Percentiles rank a stretch among this genome's conserved stretches.
These are phyloP conservation scores for Persicaria tinctoria DNA, from an alignment of 148 eudicot genomes.

Conservation along the genomic window DNA sequence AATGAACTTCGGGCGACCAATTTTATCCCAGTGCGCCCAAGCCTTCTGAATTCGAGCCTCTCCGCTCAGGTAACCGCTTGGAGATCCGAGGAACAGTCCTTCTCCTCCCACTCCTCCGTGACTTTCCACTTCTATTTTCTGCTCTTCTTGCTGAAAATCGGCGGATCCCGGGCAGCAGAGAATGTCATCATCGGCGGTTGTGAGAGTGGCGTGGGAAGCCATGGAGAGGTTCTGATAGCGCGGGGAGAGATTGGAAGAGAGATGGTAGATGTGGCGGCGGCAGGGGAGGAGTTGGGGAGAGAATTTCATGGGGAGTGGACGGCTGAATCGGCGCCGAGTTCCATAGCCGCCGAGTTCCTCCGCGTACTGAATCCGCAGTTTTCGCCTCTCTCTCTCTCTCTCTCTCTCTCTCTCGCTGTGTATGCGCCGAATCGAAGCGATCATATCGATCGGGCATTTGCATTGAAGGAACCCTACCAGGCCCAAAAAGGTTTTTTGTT, in stretches of 20 bases:
- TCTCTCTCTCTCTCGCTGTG: too few relatives aligned
- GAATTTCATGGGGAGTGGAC: neutral
- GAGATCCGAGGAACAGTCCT: constrained; percentile 16
- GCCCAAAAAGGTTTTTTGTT: too few relatives aligned
- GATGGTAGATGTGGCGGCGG: neutral
- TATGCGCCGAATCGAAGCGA: neutral
- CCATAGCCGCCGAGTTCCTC: neutral
- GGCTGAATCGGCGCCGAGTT: neutral
- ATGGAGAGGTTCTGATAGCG: neutral
- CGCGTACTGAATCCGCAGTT: neutral
- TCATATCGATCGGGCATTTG: too few relatives aligned
- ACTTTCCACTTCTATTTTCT: too few relatives aligned
- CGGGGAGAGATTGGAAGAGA: neutral
- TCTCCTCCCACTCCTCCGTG: neutral
- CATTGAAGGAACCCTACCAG: too few relatives aligned
- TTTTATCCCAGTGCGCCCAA: constrained; percentile 79
- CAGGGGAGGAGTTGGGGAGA: neutral
- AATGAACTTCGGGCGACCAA: constrained; percentile 65
- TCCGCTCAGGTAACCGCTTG: constrained; percentile 43
- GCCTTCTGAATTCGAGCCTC: constrained; percentile 67
- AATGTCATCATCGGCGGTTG: constrained; percentile 2
- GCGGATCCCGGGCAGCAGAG: constrained; percentile 7
- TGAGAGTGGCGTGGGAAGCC: neutral
- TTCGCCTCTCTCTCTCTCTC: too few relatives aligned
- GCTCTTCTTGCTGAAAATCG: neutral